phyloP scores from a whole-genome alignment of 2,329 filamentous ascomycete genomes.

The Microcyclosporella mali region DNA sequence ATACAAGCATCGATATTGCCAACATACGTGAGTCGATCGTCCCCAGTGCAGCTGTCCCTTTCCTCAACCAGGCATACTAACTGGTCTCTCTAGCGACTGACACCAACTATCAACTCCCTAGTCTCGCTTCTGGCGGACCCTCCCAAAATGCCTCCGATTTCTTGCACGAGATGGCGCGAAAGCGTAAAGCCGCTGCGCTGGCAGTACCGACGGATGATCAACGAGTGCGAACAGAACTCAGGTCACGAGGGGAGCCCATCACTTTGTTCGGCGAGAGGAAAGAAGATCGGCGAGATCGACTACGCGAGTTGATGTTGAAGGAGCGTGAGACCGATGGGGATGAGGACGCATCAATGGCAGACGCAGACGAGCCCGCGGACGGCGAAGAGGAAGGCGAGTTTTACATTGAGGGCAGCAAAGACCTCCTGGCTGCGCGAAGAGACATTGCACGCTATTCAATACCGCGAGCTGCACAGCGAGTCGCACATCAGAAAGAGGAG shows the following conservation, averaged over 20 bases:
- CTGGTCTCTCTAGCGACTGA: slow-evolving; percentile 54
- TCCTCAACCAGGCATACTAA: neutral
- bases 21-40: slow-evolving; percentile 52
- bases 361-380: slow-evolving; percentile 56
- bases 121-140: slow-evolving; percentile 59
- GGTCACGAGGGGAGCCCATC: slow-evolving; percentile 85
- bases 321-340: slow-evolving; percentile 57
- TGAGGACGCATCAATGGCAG: slow-evolving; percentile 51
- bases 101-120: slow-evolving; percentile 75
- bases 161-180: slow-evolving; percentile 82
- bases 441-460: slow-evolving; percentile 79
- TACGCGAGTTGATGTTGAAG: slow-evolving; percentile 69
- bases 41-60: slow-evolving; percentile 13
- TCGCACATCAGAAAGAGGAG: slow-evolving; percentile 73
- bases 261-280: slow-evolving; percentile 91
- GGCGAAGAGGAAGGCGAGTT: slow-evolving; percentile 86
- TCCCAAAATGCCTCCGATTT: slow-evolving; percentile 81
- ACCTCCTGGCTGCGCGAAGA: slow-evolving; percentile 68
- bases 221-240: slow-evolving; percentile 70
- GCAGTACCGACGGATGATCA: slow-evolving; percentile 91
- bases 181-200: slow-evolving; percentile 79
- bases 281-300: slow-evolving; percentile 74
- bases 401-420: slow-evolving; percentile 75
- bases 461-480: slow-evolving; percentile 69
- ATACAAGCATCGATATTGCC: slow-evolving; percentile 55